Evolutionary conservation across 2,329 filamentous ascomycete species (phyloP).

Genomic region (Teratosphaeria gauchensis): DNA sequence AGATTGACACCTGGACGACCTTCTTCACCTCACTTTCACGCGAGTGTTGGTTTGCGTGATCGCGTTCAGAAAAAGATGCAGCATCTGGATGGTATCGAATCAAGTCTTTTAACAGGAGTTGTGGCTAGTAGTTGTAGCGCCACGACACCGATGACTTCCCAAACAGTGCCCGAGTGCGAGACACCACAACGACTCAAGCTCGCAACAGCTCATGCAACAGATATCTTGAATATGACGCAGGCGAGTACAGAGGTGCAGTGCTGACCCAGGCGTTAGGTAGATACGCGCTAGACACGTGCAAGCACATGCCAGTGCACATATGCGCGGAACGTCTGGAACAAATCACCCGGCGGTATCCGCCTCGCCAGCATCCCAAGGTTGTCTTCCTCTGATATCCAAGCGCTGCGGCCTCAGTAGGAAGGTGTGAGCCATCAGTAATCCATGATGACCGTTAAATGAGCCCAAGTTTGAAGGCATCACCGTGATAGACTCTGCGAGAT

Average conservation of each 20-base stretch:
- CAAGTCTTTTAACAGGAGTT: neutral
- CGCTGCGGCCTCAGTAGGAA: too few species aligned
- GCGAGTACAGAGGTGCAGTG: neutral
- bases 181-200: neutral
- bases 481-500: neutral
- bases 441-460: too few species aligned
- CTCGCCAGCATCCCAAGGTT: neutral
- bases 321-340: neutral
- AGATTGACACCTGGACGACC: neutral
- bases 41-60: too few species aligned
- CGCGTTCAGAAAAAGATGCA: too few species aligned
- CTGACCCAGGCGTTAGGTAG: neutral
- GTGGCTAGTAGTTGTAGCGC: neutral
- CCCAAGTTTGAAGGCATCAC: too few species aligned
- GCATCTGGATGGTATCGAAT: neutral
- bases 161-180: neutral
- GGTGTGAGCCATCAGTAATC: too few species aligned
- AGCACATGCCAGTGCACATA: neutral
- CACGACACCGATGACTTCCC: neutral
- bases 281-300: neutral
- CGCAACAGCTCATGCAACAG: neutral
- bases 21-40: neutral
- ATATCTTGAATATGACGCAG: neutral
- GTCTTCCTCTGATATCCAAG: too few species aligned
- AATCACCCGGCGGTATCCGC: neutral